Base-by-base conservation (phyloP, 371 early-diverging fungal species). In the Chytridium lagenaria region DNA sequence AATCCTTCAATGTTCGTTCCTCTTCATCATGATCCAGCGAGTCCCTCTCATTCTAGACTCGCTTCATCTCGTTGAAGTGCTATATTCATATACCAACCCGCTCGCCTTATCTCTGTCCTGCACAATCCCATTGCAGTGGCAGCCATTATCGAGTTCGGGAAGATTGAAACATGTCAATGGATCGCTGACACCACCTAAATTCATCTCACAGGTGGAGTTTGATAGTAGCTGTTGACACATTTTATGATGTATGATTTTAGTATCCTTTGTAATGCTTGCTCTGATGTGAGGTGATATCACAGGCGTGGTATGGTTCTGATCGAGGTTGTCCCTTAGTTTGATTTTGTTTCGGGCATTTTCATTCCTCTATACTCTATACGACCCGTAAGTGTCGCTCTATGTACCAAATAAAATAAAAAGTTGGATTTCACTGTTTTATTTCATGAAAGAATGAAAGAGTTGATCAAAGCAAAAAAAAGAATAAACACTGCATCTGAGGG, bases 191-290 rank as follows among this genome's bases (percentile, higher is more conserved):
- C 61, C 61, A 61, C 23, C 61, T 7, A n/a, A n/a, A n/a, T 44
- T 30, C 36, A 34, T 34, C 36, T 34, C 36, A 30, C 36, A 34
- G 34, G 36, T 61, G 61, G 61, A 34, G 61, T 61, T 61, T 61
- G 61, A 61, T 61, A 61, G 61, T 61, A 61, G 61, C 61, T 61
- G 3, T 37, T 61, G 61, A 37, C 36, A 61, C 61, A 61, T 61
- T 37, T 61, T 26, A 44, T 44, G 7, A 19, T 44, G 19, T 19
- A 44, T 44, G 7, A 19, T 7, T 44, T 44, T 19, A 44, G 44
- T 12, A 12, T 44, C 44, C 44, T 44, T 44, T n/a, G n/a, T n/a
- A n/a, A n/a, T n/a, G n/a, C n/a, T n/a, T n/a, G n/a, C n/a, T n/a
- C n/a, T n/a, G n/a, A n/a, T 44, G 44, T 12, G 44, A 44, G 44